These are phyloP conservation scores for Angomonas ambiguus DNA, from an alignment of 208 protist species.

Conservation along the genomic window DNA sequence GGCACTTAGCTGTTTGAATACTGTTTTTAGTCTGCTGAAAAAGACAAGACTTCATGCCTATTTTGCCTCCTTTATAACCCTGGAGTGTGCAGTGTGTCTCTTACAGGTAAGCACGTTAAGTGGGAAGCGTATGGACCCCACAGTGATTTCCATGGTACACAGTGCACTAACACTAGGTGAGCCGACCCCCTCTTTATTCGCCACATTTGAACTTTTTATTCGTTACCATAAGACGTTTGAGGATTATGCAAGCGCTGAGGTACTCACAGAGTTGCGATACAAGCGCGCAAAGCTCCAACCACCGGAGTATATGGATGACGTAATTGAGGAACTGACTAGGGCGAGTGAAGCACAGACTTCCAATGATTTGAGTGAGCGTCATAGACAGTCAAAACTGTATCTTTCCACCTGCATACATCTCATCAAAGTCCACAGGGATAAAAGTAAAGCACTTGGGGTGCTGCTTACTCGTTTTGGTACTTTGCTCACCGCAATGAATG, in stretches of 20 bases:
- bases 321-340: slow-evolving; percentile 26
- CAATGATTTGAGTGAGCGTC: slow-evolving; percentile 26
- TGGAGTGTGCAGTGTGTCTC: slow-evolving; percentile 32
- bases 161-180: slow-evolving; percentile 30
- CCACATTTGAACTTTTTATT: slow-evolving; percentile 34
- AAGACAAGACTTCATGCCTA: slow-evolving; percentile 35
- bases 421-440: slow-evolving; percentile 17
- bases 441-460: slow-evolving; percentile 32
- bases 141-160: slow-evolving; percentile 27
- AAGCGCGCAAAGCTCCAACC: slow-evolving; percentile 27
- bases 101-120: slow-evolving; percentile 17
- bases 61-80: slow-evolving; percentile 31
- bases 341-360: slow-evolving; percentile 31
- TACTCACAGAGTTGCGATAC: slow-evolving; percentile 22
- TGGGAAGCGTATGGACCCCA: slow-evolving; percentile 23
- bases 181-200: slow-evolving; percentile 40
- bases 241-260: slow-evolving; percentile 27
- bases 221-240: slow-evolving; percentile 24
- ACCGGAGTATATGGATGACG: slow-evolving; percentile 20
- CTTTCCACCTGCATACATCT: slow-evolving; percentile 42
- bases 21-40: slow-evolving; percentile 6
- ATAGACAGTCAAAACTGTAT: slow-evolving; percentile 27
- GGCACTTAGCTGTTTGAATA: slow-evolving; percentile 15
- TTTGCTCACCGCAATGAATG: slow-evolving; percentile 30
- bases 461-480: slow-evolving; percentile 42